Evolutionary conservation across 2,329 filamentous ascomycete species (phyloP), one percentile per base, ranked within the genome.

Genomic region (Diplocarpon rosae): DNA sequence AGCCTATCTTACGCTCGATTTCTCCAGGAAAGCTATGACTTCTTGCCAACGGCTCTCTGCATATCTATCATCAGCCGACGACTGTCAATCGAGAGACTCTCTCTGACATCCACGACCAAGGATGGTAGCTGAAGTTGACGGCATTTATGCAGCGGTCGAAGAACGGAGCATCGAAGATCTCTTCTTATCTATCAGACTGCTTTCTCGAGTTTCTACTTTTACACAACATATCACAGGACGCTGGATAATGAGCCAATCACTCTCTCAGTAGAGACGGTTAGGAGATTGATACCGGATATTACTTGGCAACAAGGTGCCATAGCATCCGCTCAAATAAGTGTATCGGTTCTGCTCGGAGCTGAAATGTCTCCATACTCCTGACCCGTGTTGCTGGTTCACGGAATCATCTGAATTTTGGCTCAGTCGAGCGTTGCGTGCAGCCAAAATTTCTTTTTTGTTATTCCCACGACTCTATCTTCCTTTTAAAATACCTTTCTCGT

Each of bases 11-110:
- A 10, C 20, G 27, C 39, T 37, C 20, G 29, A 36, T n/a, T 20
- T 28, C 29, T 39, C 29, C 43, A 37, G 35, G 33, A 31, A 38
- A 29, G 29, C n/a, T 44, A 14, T 40, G 35, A 36, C 37, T 29
- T 5, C 44, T 45, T 45, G 34, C 41, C 37, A 40, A 42, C 38
- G 47, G 47, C 33, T 36, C 24, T 31, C 33, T 42, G 47, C 47
- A 46, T 43, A 14, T 27, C 20, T 24, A 4, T 3, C 31, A 43
- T 50, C 47, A 47, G 31, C 38, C 41, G 43, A 46, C 39, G 34
- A 10, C 15, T 27, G 27, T 34, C 31, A 20, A 33, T 29, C 31
- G 10, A 17, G 29, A 12, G 12, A 16, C 14, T 27, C 30, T 39
- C 31, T 34, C 42, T 45, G 31, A 36, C 39, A 13, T 39, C 24